A percentile compares a stretch with the other conserved stretches of the same genome.
Evolutionary conservation across 139 green algal species (phyloP).

Genomic region (Micractinium sp.): DNA sequence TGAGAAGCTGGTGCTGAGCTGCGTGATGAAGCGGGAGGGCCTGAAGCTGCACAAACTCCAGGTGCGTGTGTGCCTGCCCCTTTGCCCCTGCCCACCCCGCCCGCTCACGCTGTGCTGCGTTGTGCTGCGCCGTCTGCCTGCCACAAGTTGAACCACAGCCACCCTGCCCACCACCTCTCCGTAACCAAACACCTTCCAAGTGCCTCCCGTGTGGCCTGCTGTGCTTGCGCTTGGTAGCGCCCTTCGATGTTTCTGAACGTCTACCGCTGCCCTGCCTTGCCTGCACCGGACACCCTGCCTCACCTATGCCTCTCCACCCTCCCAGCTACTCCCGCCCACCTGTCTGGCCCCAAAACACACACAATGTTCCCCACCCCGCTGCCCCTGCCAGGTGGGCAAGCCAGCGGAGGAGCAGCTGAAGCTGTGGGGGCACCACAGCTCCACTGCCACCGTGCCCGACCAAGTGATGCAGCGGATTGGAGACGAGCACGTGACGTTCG

Average conservation of each 20-base stretch:
- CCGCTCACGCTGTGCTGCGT: not conserved
- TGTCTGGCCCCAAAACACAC: not conserved
- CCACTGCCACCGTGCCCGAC: constrained; percentile 80
- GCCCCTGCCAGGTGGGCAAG: constrained; percentile 70
- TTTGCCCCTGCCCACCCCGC: not conserved
- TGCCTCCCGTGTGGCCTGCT: not conserved
- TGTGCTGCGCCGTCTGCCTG: not conserved
- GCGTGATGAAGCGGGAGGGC: not conserved
- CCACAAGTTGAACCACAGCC: too few species aligned
- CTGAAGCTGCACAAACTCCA: not conserved
- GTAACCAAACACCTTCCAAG: too few species aligned
- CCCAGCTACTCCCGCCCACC: not conserved
- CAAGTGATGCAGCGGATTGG: constrained; percentile 52
- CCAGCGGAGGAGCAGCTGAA: constrained; percentile 93
- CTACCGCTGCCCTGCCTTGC: not conserved
- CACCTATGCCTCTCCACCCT: not conserved
- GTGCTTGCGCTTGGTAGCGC: not conserved
- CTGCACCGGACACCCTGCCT: not conserved
- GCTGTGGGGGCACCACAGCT: constrained; percentile 90
- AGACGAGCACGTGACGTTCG: constrained; percentile 79
- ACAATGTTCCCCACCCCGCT: too few species aligned
- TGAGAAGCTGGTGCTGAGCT: not conserved
- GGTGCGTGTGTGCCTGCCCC: not conserved
- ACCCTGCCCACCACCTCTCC: not conserved
- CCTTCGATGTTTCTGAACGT: not conserved